Evolutionary conservation across 2,329 filamentous ascomycete species (phyloP).

Genomic region (Monilinia vaccinii-corymbosi): DNA sequence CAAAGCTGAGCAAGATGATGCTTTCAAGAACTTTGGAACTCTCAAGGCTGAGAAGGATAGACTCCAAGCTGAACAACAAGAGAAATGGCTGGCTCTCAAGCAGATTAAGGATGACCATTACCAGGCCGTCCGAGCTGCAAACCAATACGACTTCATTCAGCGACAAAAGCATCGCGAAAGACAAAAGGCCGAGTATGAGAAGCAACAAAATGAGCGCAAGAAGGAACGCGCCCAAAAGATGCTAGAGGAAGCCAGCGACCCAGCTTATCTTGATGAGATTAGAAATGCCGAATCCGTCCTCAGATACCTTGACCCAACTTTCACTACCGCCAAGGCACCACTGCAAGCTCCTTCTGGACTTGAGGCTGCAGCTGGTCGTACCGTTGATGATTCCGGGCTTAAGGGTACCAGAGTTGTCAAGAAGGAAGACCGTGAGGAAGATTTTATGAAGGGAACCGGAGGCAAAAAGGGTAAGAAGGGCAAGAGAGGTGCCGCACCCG

Average conservation of each 20-base stretch:
- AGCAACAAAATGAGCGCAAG: constrained; percentile 60
- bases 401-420: constrained; percentile 77
- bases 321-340: constrained; percentile 55
- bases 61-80: constrained; percentile 76
- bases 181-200: constrained; percentile 71
- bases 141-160: constrained; percentile 75
- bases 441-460: constrained; percentile 65
- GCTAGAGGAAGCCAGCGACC: constrained; percentile 73
- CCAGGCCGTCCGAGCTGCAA: constrained; percentile 69
- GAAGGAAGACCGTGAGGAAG: constrained; percentile 89
- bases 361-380: constrained; percentile 70
- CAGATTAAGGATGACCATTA: constrained; percentile 88
- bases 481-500: constrained; percentile 46
- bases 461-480: constrained; percentile 85
- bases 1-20: constrained; percentile 85
- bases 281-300: constrained; percentile 79
- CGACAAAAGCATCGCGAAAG: constrained; percentile 69
- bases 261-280: constrained; percentile 89
- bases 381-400: constrained; percentile 71
- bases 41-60: constrained; percentile 80
- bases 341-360: constrained; percentile 62
- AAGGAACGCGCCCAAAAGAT: constrained; percentile 68
- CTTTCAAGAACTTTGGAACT: constrained; percentile 76
- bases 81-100: constrained; percentile 73
- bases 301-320: constrained; percentile 77